These are phyloP conservation scores for Solanum appendiculatum DNA, from an alignment of 257 asterid genomes.

Conservation along the genomic window DNA sequence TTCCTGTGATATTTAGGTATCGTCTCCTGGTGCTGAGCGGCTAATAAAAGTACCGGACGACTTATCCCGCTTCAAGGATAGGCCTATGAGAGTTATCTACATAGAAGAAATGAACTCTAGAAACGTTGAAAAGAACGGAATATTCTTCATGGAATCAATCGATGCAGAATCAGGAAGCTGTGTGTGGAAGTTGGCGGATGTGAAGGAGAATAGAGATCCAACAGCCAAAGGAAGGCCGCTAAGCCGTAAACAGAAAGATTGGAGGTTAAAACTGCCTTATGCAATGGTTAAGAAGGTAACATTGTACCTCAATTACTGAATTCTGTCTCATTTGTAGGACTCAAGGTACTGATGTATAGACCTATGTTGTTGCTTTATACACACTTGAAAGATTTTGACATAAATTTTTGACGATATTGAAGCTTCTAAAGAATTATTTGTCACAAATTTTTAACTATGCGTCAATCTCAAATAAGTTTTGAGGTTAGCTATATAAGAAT, in stretches of 20 bases:
- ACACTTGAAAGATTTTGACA: neutral
- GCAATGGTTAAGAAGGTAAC: slow-evolving; percentile 33
- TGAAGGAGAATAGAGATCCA: slow-evolving; percentile 83
- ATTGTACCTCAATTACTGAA: slow-evolving; percentile 21
- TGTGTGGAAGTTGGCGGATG: slow-evolving; percentile 81
- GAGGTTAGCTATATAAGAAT: neutral
- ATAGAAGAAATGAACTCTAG: slow-evolving; percentile 25
- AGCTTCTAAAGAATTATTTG: neutral
- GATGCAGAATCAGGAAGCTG: slow-evolving; percentile 57
- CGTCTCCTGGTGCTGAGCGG: slow-evolving; percentile 86
- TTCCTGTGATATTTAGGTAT: slow-evolving; percentile 42
- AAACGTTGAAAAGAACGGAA: slow-evolving; percentile 34
- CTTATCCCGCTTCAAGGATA: slow-evolving; percentile 59
- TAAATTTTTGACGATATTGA: neutral
- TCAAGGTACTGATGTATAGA: neutral
- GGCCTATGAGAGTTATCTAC: slow-evolving; percentile 68
- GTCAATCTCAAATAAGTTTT: neutral
- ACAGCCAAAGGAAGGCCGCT: slow-evolving; percentile 73
- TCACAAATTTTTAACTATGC: neutral
- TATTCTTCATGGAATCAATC: slow-evolving; percentile 51
- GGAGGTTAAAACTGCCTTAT: slow-evolving; percentile 46
- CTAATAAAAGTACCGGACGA: slow-evolving; percentile 78
- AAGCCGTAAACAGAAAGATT: slow-evolving; percentile 71
- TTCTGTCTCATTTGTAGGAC: neutral
- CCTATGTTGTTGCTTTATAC: neutral